These are phyloP conservation scores for Ammopiptanthus mongolicus DNA, from an alignment of 306 rosid genomes.

Conservation along the genomic window DNA sequence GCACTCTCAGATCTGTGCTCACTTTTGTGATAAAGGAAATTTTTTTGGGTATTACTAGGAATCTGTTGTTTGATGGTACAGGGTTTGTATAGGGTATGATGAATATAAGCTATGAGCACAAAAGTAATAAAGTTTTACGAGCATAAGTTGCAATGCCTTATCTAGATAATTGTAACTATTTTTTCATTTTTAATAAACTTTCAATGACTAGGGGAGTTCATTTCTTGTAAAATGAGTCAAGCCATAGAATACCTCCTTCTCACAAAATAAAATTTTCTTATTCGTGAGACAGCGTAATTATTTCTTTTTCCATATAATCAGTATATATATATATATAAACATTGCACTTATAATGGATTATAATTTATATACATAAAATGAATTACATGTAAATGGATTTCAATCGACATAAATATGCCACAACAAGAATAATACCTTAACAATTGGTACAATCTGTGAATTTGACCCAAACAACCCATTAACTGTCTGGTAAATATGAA, in stretches of 20 bases:
- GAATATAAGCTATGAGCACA: background rate
- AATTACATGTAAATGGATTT: background rate
- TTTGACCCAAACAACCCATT: background rate
- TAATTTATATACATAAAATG: background rate
- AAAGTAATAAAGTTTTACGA: background rate
- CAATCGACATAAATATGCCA: background rate
- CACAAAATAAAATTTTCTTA: background rate
- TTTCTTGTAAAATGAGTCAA: background rate
- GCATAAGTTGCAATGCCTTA: background rate
- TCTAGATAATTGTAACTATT: background rate
- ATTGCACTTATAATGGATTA: background rate
- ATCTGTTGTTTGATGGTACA: background rate
- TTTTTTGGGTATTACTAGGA: background rate
- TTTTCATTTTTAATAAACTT: background rate
- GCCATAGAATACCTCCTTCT: background rate
- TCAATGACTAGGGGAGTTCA: background rate
- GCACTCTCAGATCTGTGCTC: background rate
- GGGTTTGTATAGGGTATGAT: background rate
- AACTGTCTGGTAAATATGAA: background rate
- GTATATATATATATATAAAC: background rate
- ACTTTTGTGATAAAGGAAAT: background rate
- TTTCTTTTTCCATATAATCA: background rate
- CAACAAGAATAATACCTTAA: background rate
- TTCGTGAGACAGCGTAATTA: background rate
- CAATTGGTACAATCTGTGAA: background rate